Evolutionary conservation across 345 rosid species (phyloP).

Genomic region (Hibiscus mutabilis): DNA sequence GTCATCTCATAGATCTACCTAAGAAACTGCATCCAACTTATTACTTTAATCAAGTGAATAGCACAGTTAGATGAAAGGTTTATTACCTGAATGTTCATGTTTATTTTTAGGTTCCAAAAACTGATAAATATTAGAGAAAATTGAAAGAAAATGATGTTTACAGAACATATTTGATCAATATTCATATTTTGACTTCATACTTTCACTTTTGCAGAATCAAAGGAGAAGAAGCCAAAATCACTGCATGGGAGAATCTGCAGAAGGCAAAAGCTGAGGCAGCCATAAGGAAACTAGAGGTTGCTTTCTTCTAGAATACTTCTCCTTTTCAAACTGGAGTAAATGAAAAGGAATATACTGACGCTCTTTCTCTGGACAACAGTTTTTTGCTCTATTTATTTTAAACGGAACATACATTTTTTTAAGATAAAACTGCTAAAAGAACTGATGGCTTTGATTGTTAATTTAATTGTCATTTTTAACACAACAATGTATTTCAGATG

Average conservation of each 20-base stretch:
- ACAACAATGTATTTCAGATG: constrained; percentile 53
- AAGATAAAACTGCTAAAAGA: neutral
- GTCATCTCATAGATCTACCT: neutral
- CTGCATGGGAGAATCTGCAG: constrained; percentile 97
- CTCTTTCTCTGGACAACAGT: neutral
- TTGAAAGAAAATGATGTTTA: neutral
- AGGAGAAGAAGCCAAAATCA: constrained; percentile 87
- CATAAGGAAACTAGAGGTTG: constrained; percentile 89
- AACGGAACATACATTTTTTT: neutral
- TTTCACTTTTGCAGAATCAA: constrained; percentile 37
- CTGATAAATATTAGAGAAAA: neutral
- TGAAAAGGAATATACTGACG: neutral
- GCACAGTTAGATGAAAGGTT: neutral
- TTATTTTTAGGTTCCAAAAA: neutral
- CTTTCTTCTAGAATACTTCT: constrained; percentile 17
- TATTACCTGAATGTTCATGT: neutral
- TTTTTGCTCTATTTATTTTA: neutral
- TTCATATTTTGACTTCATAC: neutral
- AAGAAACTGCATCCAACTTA: neutral
- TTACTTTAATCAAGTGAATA: neutral
- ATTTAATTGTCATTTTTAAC: constrained; percentile 3
- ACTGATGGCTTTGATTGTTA: neutral
- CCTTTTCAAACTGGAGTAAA: neutral
- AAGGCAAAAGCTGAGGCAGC: constrained; percentile 97
- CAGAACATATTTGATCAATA: neutral